Percentiles rank a stretch among this genome's conserved stretches.
Conservation (phyloP, 1,139 yeast genomes). For the Blastobotrys raffinosifermentans region DNA sequence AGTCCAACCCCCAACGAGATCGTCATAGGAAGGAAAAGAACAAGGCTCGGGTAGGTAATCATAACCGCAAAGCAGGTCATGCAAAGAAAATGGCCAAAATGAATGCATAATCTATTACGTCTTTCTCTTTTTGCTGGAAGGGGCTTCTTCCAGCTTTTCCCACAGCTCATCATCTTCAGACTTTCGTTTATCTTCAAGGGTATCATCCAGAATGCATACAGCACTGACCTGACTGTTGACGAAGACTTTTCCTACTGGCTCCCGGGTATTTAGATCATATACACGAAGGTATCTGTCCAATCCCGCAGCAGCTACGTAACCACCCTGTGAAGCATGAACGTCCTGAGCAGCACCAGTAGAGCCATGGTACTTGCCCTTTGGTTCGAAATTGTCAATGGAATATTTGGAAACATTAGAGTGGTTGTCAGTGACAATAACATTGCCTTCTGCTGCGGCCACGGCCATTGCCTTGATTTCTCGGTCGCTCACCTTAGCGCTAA, state of each 20-base stretch:
- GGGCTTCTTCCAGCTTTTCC: slow-evolving; percentile 26
- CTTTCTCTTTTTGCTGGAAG: slow-evolving; percentile 28
- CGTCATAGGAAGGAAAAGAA: slow-evolving; percentile 42
- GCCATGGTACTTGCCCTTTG: slow-evolving; percentile 25
- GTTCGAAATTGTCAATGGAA: slow-evolving; percentile 12
- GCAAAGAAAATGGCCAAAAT: slow-evolving; percentile 45
- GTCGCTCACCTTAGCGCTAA: slow-evolving; percentile 20
- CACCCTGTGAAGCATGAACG: slow-evolving; percentile 13
- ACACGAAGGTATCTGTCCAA: slow-evolving; percentile 81
- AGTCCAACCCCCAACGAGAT: slow-evolving; percentile 3
- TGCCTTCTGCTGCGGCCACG: slow-evolving; percentile 10
- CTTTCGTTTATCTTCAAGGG: slow-evolving; percentile 21
- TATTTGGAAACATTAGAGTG: slow-evolving; percentile 21
- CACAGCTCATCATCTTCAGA: slow-evolving; percentile 30
- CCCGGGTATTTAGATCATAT: slow-evolving; percentile 54
- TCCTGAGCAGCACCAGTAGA: slow-evolving; percentile 28
- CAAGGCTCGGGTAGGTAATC: slow-evolving; percentile 55
- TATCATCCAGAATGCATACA: slow-evolving; percentile 42
- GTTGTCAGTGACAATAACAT: slow-evolving; percentile 24
- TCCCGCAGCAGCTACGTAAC: slow-evolving; percentile 59
- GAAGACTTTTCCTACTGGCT: slow-evolving; percentile 63
- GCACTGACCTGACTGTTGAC: slow-evolving; percentile 67
- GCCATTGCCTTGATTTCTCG: slow-evolving; percentile 20
- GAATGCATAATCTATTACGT: slow-evolving; percentile 17
- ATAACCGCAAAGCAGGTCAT: slow-evolving; percentile 57